phyloP scores from a whole-genome alignment of 2,329 filamentous ascomycete species.

The Raffaelea deltoideospora region DNA sequence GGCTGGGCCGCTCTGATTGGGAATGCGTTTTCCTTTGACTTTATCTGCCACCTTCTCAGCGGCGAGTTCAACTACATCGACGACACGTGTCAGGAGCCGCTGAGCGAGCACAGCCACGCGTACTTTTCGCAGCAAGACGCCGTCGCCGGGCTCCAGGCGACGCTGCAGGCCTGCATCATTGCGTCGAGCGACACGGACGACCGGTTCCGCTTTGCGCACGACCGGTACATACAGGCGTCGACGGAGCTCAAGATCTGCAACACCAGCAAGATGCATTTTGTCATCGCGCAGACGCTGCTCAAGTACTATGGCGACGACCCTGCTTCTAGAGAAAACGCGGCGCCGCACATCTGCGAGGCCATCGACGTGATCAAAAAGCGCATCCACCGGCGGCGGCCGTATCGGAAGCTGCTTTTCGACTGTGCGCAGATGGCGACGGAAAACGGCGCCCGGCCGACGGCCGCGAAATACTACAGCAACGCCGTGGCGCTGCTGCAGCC shows the following conservation, averaged over 20 bases:
- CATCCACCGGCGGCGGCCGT: slow-evolving; percentile 46
- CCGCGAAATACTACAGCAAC: slow-evolving; percentile 65
- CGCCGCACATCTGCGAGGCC: slow-evolving; percentile 68
- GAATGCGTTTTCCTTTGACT: slow-evolving; percentile 66
- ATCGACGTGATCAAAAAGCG: slow-evolving; percentile 57
- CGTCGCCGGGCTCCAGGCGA: slow-evolving; percentile 64
- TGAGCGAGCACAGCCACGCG: slow-evolving; percentile 21
- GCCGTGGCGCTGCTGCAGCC: slow-evolving; percentile 68
- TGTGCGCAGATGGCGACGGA: slow-evolving; percentile 67
- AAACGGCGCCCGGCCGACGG: slow-evolving; percentile 68
- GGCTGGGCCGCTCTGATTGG: slow-evolving; percentile 79
- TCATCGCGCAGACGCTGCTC: slow-evolving; percentile 68
- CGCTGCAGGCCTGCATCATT: slow-evolving; percentile 67
- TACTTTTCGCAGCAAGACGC: slow-evolving; percentile 50
- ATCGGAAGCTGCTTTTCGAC: slow-evolving; percentile 61
- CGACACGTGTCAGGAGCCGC: slow-evolving; percentile 17
- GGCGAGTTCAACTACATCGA: slow-evolving; percentile 54
- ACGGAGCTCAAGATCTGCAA: slow-evolving; percentile 54
- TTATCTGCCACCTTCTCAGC: slow-evolving; percentile 62
- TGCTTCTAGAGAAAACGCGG: slow-evolving; percentile 53
- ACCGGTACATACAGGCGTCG: slow-evolving; percentile 69
- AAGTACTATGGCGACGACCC: slow-evolving; percentile 51
- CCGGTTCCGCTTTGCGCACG: slow-evolving; percentile 75
- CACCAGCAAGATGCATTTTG: slow-evolving; percentile 72
- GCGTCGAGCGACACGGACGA: slow-evolving; percentile 74